Conservation (phyloP, 2,329 filamentous ascomycete genomes). For the Fusarium sp. region DNA sequence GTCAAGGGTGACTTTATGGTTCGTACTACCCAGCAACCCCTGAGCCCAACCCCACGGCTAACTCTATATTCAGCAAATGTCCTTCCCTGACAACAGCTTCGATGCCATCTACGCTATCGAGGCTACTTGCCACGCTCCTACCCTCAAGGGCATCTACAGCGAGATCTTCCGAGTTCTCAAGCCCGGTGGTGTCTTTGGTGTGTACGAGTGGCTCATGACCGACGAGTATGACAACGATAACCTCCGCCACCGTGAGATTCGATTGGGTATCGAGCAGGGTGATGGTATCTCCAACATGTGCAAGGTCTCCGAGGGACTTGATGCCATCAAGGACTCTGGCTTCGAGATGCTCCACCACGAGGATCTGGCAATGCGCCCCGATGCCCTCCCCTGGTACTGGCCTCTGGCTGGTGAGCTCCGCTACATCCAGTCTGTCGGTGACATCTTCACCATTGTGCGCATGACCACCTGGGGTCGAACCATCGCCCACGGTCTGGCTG, state of each 20-base stretch:
- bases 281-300: constrained; percentile 99
- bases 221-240: constrained; percentile 93
- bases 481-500: constrained; percentile 80
- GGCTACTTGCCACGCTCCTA: constrained; percentile 93
- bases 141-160: constrained; percentile 89
- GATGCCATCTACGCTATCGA: constrained; percentile 98
- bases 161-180: constrained; percentile 96
- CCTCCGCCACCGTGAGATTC: constrained; percentile 86
- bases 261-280: constrained; percentile 93
- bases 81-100: constrained; percentile 90
- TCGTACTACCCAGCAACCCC: constrained; percentile 26
- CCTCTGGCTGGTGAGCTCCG: constrained; percentile 86
- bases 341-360: constrained; percentile 87
- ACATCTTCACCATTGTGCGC: constrained; percentile 84
- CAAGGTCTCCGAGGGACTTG: constrained; percentile 81
- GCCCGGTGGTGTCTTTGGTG: constrained; percentile 93
- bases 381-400: constrained; percentile 92
- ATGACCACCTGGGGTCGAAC: constrained; percentile 89
- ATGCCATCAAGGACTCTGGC: constrained; percentile 86
- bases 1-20: constrained; percentile 98
- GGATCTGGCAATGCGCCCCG: constrained; percentile 83
- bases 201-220: constrained; percentile 99
- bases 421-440: constrained; percentile 82
- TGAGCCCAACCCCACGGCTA: neutral
- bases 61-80: constrained; percentile 76